Evolutionary conservation across 192 early-diverging fungal species (phyloP).

Genomic region (Funneliformis mosseae): DNA sequence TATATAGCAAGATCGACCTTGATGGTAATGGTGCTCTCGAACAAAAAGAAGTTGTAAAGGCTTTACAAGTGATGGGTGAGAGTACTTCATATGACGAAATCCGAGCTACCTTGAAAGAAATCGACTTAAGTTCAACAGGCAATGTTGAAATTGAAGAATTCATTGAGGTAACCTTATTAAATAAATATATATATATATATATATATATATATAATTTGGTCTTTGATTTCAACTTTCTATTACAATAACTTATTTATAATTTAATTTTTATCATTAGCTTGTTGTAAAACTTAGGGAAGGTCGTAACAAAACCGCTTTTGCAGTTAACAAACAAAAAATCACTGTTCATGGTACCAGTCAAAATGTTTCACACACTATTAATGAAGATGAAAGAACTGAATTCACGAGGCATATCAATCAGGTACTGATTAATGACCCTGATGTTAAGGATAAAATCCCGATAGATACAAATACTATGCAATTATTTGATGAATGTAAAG

Average conservation of each 20-base stretch:
- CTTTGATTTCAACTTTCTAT: neutral
- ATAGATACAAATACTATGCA: constrained; percentile 95
- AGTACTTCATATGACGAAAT: constrained; percentile 77
- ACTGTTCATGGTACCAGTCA: constrained; percentile 80
- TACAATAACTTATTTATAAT: constrained; percentile 8
- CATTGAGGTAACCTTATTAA: constrained; percentile 62
- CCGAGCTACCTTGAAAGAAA: constrained; percentile 65
- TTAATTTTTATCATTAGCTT: constrained; percentile 41
- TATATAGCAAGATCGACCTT: constrained; percentile 58
- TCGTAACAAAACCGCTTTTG: constrained; percentile 50
- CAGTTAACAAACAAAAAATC: constrained; percentile 77
- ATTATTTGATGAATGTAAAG: constrained; percentile 93
- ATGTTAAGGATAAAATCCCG: constrained; percentile 86
- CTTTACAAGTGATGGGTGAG: constrained; percentile 64
- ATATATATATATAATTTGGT: neutral
- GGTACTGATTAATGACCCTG: constrained; percentile 74
- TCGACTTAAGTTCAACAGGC: constrained; percentile 66
- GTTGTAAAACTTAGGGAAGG: constrained; percentile 55
- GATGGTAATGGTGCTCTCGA: constrained; percentile 72
- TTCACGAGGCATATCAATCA: constrained; percentile 96
- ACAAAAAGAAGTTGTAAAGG: constrained; percentile 65
- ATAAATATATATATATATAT: no score
- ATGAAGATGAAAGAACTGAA: constrained; percentile 97
- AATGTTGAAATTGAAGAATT: constrained; percentile 81
- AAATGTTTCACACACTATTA: constrained; percentile 96